Evolutionary conservation across 345 rosid species (phyloP).

Genomic region (Excoecaria agallocha): DNA sequence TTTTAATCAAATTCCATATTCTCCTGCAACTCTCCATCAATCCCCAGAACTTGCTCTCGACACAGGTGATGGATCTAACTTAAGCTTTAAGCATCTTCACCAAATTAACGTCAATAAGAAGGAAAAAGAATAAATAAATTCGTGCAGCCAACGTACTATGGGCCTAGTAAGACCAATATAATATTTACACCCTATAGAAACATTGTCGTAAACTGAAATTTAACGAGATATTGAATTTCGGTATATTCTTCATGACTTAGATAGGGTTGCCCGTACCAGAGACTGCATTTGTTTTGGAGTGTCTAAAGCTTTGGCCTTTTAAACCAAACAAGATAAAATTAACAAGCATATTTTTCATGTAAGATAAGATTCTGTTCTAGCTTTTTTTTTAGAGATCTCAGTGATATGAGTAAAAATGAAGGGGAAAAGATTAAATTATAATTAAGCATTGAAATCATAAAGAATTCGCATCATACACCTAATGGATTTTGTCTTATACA

Average conservation of each 20-base stretch:
- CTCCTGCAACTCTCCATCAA: constrained; percentile 13
- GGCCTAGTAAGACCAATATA: not conserved
- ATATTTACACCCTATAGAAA: not conserved
- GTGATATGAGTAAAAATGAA: not conserved
- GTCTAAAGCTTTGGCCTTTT: too few species aligned
- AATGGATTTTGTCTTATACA: constrained; percentile 24
- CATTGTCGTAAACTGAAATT: not conserved
- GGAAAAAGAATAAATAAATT: not conserved
- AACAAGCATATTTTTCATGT: not conserved
- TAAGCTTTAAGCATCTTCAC: constrained; percentile 10
- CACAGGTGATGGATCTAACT: not conserved
- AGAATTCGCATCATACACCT: too few species aligned
- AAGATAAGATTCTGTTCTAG: not conserved
- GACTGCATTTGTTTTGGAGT: too few species aligned
- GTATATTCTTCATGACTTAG: too few species aligned
- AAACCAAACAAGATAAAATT: too few species aligned
- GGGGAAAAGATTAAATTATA: not conserved
- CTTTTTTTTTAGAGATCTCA: not conserved
- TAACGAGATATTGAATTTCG: not conserved
- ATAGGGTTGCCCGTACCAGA: too few species aligned
- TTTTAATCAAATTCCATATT: constrained; percentile 19
- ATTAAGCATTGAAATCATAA: too few species aligned
- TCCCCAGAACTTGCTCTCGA: constrained; percentile 18
- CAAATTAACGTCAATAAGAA: not conserved
- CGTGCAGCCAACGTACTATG: not conserved